phyloP scores from a whole-genome alignment of 208 protist species.

The Trypanosoma boissoni region DNA sequence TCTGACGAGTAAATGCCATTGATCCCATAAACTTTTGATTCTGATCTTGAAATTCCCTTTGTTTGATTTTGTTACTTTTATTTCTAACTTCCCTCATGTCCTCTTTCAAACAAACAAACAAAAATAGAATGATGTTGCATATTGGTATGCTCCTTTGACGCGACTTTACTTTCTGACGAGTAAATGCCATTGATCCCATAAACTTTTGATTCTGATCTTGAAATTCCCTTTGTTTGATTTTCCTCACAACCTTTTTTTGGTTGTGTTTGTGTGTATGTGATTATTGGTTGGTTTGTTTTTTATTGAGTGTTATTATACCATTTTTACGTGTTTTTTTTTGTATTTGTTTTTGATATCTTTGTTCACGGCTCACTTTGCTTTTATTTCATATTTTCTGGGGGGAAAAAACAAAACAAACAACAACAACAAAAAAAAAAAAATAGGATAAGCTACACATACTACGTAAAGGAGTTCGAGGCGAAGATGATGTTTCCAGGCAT shows the following conservation, averaged over 20 bases:
- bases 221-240: conserved; percentile 1
- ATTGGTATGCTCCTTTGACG: conserved; percentile 27
- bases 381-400: conserved; percentile 7
- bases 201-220: neutral
- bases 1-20: conserved; percentile 20
- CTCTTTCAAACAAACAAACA: too few species aligned
- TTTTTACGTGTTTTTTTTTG: conserved; percentile 18
- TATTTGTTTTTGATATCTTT: neutral
- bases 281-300: conserved; percentile 22
- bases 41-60: neutral
- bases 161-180: conserved; percentile 11
- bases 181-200: conserved; percentile 22
- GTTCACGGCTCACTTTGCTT: neutral
- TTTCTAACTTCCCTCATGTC: too few species aligned
- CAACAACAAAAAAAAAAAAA: neutral
- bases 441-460: neutral
- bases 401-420: neutral
- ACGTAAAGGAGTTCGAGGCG: too few species aligned
- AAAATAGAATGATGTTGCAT: conserved; percentile 9
- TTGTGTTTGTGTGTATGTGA: conserved; percentile 6
- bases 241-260: conserved; percentile 19
- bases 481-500: conserved; percentile 73
- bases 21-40: conserved; percentile 14
- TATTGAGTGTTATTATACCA: conserved; percentile 15
- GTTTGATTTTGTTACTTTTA: too few species aligned